phyloP scores from a whole-genome alignment of 139 green algal species.

The Chlamydomonas incerta region DNA sequence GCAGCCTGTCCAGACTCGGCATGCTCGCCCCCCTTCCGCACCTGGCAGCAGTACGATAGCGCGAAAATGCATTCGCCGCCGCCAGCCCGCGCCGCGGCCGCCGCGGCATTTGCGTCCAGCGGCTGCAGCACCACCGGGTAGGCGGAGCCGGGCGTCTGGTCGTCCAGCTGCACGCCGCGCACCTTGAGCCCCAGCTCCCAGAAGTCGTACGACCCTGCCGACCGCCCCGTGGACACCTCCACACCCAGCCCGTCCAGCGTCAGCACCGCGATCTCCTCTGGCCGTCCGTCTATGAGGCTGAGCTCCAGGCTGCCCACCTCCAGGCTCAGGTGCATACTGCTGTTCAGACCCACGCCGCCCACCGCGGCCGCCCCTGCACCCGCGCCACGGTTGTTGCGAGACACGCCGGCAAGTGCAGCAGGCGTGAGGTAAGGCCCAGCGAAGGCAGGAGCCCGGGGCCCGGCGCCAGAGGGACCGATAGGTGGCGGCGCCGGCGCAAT shows the following conservation, averaged over 20 bases:
- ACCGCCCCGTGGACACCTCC: slow-evolving; percentile 33
- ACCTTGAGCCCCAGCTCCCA: not conserved
- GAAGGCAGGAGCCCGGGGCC: not conserved
- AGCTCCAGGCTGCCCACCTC: slow-evolving; percentile 66
- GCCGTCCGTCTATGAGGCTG: slow-evolving; percentile 80
- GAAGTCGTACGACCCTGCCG: not conserved
- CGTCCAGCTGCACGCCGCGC: slow-evolving; percentile 75
- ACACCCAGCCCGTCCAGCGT: slow-evolving; percentile 58
- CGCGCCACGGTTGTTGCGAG: too few species aligned
- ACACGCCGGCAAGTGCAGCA: not conserved
- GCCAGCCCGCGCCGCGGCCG: not conserved
- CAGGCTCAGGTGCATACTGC: not conserved
- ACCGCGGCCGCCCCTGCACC: not conserved
- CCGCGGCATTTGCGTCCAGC: slow-evolving; percentile 3
- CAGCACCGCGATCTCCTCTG: slow-evolving; percentile 83
- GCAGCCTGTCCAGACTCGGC: too few species aligned
- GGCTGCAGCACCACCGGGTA: slow-evolving; percentile 81
- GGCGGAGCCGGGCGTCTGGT: slow-evolving; percentile 72
- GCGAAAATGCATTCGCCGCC: slow-evolving; percentile 1
- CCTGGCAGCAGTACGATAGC: slow-evolving; percentile 22
- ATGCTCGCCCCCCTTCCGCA: too few species aligned
- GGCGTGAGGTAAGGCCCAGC: slow-evolving; percentile 6
- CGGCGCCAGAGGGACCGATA: not conserved
- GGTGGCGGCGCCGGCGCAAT: slow-evolving; percentile 53
- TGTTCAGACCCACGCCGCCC: not conserved